These are phyloP conservation scores for Solanum rostratum DNA, from an alignment of 257 asterid species.

Conservation along the genomic window DNA sequence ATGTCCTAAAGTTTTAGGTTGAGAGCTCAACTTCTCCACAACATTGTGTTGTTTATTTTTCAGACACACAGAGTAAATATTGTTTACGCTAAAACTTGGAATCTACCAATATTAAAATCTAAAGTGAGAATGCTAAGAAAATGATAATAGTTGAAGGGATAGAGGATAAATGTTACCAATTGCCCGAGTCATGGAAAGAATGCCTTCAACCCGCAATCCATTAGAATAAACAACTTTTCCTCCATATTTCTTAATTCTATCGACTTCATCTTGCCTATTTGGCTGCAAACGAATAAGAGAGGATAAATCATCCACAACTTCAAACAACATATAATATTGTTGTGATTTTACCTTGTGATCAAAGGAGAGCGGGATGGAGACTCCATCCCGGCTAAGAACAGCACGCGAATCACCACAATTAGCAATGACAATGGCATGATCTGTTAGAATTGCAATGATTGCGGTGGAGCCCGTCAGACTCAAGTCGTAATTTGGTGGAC, in stretches of 20 bases:
- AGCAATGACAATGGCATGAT: conserved; percentile 2
- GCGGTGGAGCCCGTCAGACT: conserved; percentile 16
- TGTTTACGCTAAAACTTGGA: neutral
- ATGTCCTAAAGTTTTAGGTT: neutral
- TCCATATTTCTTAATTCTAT: conserved; percentile 2
- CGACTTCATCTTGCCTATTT: neutral
- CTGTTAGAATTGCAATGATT: conserved; percentile 5
- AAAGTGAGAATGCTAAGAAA: neutral
- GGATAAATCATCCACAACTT: neutral
- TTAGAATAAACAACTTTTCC: neutral
- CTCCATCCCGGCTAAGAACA: conserved; percentile 8
- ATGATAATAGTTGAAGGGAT: neutral
- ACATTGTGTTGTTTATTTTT: neutral
- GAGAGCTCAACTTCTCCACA: neutral
- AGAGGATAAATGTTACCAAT: neutral
- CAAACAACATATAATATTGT: neutral
- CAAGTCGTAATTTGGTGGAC: neutral
- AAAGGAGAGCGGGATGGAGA: conserved; percentile 5
- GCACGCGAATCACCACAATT: conserved; percentile 28
- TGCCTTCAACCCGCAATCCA: conserved; percentile 1
- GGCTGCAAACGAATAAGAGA: conserved; percentile 5
- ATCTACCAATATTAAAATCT: neutral
- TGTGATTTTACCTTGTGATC: conserved; percentile 12
- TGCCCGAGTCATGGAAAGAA: conserved; percentile 15
- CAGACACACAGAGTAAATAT: neutral